phyloP scores from a whole-genome alignment of 108 stramenopile species.

The Conticribra weissflogii region DNA sequence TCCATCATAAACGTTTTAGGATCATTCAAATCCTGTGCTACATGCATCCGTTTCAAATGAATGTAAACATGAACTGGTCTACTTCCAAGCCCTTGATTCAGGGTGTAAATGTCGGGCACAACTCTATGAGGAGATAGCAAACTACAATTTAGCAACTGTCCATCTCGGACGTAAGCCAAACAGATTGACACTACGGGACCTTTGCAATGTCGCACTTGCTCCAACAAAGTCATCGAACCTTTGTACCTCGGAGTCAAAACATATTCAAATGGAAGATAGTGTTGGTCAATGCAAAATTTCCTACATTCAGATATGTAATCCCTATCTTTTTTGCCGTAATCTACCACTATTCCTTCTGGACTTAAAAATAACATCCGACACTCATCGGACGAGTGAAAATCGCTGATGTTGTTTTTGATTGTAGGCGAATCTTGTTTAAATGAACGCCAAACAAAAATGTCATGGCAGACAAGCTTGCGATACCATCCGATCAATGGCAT shows the following conservation, averaged over 20 bases:
- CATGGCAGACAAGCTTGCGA: slow-evolving; percentile 46
- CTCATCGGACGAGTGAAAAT: slow-evolving; percentile 34
- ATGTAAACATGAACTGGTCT: slow-evolving; percentile 53
- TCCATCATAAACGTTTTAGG: slow-evolving; percentile 49
- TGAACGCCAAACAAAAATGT: slow-evolving; percentile 54
- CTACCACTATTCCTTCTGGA: slow-evolving; percentile 53
- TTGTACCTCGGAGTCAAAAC: slow-evolving; percentile 59
- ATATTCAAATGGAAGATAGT: slow-evolving; percentile 52
- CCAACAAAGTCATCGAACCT: slow-evolving; percentile 42
- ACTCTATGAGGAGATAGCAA: slow-evolving; percentile 50
- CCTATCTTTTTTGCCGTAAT: slow-evolving; percentile 42
- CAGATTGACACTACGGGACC: slow-evolving; percentile 48
- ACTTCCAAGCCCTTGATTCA: slow-evolving; percentile 44
- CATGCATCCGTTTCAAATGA: slow-evolving; percentile 32
- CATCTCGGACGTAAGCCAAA: slow-evolving; percentile 45
- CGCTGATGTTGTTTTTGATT: slow-evolving; percentile 38
- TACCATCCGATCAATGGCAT: slow-evolving; percentile 63
- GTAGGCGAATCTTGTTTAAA: slow-evolving; percentile 47
- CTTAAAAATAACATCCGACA: slow-evolving; percentile 49
- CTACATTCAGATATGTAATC: slow-evolving; percentile 46
- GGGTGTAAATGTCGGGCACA: slow-evolving; percentile 53
- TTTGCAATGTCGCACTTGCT: slow-evolving; percentile 27
- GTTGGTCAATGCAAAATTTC: slow-evolving; percentile 37
- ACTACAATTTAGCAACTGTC: slow-evolving; percentile 49
- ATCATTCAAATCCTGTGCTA: slow-evolving; percentile 27